Conservation (phyloP, 106 monocot species). For the Narthecium ossifragum region DNA sequence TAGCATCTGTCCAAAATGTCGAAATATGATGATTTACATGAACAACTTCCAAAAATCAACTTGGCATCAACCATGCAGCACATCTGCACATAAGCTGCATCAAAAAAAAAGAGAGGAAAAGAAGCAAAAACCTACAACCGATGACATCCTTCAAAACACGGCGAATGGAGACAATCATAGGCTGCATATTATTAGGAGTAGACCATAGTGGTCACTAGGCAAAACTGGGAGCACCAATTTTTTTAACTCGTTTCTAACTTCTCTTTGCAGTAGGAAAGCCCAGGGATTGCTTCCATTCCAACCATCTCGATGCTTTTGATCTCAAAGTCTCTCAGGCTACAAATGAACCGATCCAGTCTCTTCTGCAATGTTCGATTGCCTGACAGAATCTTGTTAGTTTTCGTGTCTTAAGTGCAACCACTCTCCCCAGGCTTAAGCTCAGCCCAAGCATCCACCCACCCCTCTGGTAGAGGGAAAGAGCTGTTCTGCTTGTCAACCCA, state of each 20-base stretch:
- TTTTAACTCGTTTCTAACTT: conserved; percentile 16
- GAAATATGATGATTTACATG: no score
- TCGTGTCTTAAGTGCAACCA: conserved; percentile 43
- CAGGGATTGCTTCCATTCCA: conserved; percentile 62
- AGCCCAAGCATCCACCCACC: conserved; percentile 53
- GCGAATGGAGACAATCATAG: neutral
- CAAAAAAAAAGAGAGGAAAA: no score
- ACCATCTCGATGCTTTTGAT: conserved; percentile 67
- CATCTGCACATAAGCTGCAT: no score
- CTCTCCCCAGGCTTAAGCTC: conserved; percentile 19
- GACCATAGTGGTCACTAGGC: conserved; percentile 58
- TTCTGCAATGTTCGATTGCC: conserved; percentile 53
- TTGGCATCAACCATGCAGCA: no score
- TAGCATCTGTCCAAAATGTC: no score
- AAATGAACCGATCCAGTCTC: conserved; percentile 69
- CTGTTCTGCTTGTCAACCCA: conserved; percentile 29
- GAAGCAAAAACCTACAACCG: no score
- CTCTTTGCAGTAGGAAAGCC: conserved; percentile 38
- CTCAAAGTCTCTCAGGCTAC: conserved; percentile 54
- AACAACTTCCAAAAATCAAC: no score
- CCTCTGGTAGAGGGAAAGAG: conserved; percentile 11
- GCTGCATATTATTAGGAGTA: conserved; percentile 25
- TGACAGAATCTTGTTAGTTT: conserved; percentile 44
- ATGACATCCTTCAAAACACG: no score
- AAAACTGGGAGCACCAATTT: conserved; percentile 46